A percentile compares a stretch with the other conserved stretches of the same genome.
These are phyloP conservation scores for Epicoccum sorghinum DNA, from an alignment of 2,329 filamentous ascomycete species.

Conservation along the genomic window DNA sequence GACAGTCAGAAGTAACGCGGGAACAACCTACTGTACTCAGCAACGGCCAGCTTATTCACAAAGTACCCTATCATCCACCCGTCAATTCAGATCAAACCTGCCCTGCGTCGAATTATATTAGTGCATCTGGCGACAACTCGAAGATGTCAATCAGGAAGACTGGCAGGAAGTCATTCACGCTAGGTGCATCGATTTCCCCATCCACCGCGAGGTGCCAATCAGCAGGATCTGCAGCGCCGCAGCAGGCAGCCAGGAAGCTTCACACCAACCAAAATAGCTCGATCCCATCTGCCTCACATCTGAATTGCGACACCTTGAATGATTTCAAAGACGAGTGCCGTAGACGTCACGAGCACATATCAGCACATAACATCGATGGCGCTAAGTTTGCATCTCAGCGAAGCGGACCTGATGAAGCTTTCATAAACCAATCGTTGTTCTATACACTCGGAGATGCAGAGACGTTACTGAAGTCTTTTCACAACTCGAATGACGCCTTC, in stretches of 20 bases:
- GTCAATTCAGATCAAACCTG: constrained; percentile 11
- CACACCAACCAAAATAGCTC: background rate
- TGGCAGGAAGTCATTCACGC: constrained; percentile 28
- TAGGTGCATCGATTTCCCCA: constrained; percentile 11
- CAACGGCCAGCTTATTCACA: constrained; percentile 39
- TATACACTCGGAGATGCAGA: constrained; percentile 40
- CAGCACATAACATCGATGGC: constrained; percentile 23
- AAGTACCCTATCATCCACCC: constrained; percentile 31
- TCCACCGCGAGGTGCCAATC: background rate
- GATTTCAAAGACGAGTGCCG: constrained; percentile 35
- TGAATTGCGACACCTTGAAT: constrained; percentile 39
- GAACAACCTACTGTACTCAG: constrained; percentile 20
- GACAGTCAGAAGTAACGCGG: constrained; percentile 14
- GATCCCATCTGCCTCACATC: constrained; percentile 30
- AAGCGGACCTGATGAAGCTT: constrained; percentile 24
- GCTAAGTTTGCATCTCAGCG: constrained; percentile 25
- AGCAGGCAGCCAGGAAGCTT: background rate
- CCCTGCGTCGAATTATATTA: background rate
- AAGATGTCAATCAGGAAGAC: constrained; percentile 26
- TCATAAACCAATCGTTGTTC: constrained; percentile 44
- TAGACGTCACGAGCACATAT: constrained; percentile 16
- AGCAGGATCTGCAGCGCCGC: background rate
- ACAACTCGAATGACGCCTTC: constrained; percentile 31
- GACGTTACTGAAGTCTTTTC: constrained; percentile 44
- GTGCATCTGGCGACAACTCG: background rate